A percentile compares a stretch with the other conserved stretches of the same genome.
These are phyloP conservation scores for Spergularia azorica DNA, from an alignment of 179 eudicot genomes.

Conservation along the genomic window DNA sequence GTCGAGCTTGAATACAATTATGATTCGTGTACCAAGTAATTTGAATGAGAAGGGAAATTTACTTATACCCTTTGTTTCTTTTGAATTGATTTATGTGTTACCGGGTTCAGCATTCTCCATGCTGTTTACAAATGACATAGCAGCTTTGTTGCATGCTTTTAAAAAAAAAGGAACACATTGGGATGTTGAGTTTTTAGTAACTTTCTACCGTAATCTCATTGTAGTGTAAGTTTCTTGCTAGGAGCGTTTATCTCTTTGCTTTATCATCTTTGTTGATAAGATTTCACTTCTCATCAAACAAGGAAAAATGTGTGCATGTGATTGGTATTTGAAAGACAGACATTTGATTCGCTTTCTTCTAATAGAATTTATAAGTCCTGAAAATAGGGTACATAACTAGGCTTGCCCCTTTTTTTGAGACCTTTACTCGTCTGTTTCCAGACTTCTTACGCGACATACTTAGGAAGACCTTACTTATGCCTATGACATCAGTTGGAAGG, in stretches of 20 bases:
- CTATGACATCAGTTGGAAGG: background rate
- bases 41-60: background rate
- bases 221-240: no score
- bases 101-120: background rate
- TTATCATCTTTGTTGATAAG: background rate
- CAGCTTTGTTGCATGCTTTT: background rate
- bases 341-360: background rate
- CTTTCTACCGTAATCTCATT: no score
- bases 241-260: no score
- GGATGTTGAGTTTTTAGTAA: no score
- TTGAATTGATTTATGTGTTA: background rate
- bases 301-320: background rate
- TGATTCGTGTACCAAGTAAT: background rate
- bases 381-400: background rate
- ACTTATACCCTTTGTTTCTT: background rate
- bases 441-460: background rate
- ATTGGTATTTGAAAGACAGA: background rate
- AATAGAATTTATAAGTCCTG: background rate
- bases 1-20: background rate
- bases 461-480: background rate
- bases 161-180: no score
- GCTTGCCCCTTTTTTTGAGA: background rate
- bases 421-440: background rate
- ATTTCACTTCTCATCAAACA: background rate
- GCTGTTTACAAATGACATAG: background rate